phyloP scores from a whole-genome alignment of 1,284 basidiomycete genomes.

The Leucoagaricus sp. region DNA sequence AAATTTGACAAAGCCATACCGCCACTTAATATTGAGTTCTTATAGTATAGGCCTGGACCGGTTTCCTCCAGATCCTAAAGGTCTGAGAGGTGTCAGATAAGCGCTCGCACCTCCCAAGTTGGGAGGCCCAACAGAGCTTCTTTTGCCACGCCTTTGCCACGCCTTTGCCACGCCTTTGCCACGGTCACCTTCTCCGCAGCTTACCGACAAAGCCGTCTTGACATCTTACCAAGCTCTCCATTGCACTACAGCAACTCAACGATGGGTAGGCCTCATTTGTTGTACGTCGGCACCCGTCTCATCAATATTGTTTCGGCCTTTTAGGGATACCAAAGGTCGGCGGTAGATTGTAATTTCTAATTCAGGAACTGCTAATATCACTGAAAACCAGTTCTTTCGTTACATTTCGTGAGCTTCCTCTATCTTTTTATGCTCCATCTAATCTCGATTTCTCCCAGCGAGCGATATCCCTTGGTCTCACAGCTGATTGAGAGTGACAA shows the following conservation, averaged over 20 bases:
- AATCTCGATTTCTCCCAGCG: constrained; percentile 47
- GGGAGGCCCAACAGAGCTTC: no score
- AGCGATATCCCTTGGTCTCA: constrained; percentile 97
- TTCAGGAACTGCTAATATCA: constrained; percentile 15
- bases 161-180: not conserved
- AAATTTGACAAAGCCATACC: no score
- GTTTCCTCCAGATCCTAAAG: no score
- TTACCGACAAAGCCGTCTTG: no score
- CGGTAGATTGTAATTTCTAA: constrained; percentile 11
- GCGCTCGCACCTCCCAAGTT: no score
- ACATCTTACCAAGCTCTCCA: no score
- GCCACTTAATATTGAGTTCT: no score
- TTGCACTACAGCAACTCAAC: no score
- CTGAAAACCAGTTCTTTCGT: constrained; percentile 67
- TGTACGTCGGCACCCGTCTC: not conserved
- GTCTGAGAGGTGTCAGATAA: no score
- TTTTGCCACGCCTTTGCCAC: not conserved
- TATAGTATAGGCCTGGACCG: no score
- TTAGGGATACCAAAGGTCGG: constrained; percentile 64
- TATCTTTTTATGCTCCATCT: not conserved
- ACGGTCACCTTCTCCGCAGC: not conserved
- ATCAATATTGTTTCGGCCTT: not conserved
- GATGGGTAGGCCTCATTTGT: not conserved
- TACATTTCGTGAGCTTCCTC: constrained; percentile 74
- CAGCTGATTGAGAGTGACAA: constrained; percentile 97